Conservation (phyloP, 345 rosid species). For the Triadica sebifera region DNA sequence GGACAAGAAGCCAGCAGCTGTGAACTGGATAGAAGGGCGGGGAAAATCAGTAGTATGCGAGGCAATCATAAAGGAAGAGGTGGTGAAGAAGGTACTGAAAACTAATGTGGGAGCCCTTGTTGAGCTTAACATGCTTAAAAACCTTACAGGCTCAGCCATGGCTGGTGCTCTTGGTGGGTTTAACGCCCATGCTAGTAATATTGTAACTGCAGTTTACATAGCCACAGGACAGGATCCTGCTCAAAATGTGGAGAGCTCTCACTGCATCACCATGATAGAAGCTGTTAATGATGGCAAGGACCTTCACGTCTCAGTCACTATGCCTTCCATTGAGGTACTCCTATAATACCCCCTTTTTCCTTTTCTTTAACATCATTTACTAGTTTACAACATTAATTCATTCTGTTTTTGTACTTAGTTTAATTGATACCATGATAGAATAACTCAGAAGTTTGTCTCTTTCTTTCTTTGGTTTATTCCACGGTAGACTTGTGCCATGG, state of each 20-base stretch:
- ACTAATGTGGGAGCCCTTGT: slow-evolving; percentile 4
- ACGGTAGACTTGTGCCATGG: not conserved
- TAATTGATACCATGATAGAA: not conserved
- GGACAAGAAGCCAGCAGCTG: slow-evolving; percentile 38
- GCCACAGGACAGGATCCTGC: slow-evolving; percentile 15
- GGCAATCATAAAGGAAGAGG: slow-evolving; percentile 4
- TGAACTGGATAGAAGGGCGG: slow-evolving; percentile 44
- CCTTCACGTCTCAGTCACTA: slow-evolving; percentile 7
- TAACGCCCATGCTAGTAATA: slow-evolving; percentile 13
- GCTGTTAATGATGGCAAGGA: slow-evolving; percentile 16
- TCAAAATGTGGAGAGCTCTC: slow-evolving; percentile 9
- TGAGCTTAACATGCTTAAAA: slow-evolving; percentile 11
- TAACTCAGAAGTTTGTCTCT: not conserved
- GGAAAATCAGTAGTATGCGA: slow-evolving; percentile 44
- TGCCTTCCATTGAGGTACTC: slow-evolving; percentile 11
- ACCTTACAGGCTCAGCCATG: slow-evolving; percentile 7
- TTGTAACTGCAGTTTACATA: slow-evolving; percentile 8
- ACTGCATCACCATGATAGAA: slow-evolving; percentile 12
- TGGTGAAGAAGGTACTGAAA: slow-evolving; percentile 4
- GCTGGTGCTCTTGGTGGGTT: slow-evolving; percentile 11
- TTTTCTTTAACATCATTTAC: not conserved
- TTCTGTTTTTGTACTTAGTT: not conserved
- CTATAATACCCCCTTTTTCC: not conserved
- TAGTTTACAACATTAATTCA: not conserved
- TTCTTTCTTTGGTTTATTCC: not conserved